Evolutionary conservation across 495 filamentous ascomycete genomes (phyloP).

Genomic region (Aspergillus mulundensis): DNA sequence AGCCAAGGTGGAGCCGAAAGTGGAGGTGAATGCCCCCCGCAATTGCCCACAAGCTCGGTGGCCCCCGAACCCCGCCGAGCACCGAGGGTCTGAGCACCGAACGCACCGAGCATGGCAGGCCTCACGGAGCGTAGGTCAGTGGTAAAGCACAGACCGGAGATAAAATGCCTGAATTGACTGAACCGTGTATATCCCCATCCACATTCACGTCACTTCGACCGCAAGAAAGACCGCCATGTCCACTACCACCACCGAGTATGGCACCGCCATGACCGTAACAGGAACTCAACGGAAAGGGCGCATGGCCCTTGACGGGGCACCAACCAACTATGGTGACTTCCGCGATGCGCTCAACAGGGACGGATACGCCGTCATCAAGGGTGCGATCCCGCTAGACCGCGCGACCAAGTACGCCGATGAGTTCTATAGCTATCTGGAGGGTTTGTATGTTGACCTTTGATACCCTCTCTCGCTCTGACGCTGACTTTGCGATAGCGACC

Average conservation of each 20-base stretch:
- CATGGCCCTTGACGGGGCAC: conserved; percentile 26
- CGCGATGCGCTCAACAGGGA: conserved; percentile 33
- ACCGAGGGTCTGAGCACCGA: neutral
- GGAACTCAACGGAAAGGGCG: neutral
- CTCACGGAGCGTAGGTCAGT: no score
- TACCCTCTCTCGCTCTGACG: no score
- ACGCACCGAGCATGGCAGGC: no score
- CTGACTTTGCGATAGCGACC: conserved; percentile 11
- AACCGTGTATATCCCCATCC: neutral
- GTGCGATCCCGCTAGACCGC: conserved; percentile 36
- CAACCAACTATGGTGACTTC: conserved; percentile 27
- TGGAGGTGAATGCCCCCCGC: neutral
- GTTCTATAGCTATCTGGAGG: conserved; percentile 36
- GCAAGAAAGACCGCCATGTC: neutral
- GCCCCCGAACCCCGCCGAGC: no score
- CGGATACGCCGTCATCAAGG: conserved; percentile 44
- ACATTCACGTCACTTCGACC: neutral
- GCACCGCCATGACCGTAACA: neutral
- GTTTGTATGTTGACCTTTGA: conserved; percentile 21
- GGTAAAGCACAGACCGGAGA: no score
- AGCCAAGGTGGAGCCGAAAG: neutral
- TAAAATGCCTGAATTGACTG: neutral
- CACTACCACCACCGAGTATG: neutral
- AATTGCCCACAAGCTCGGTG: no score
- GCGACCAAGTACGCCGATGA: conserved; percentile 27